Evolutionary conservation across 2,329 filamentous ascomycete genomes (phyloP).

Genomic region (Phialocephala sp.): DNA sequence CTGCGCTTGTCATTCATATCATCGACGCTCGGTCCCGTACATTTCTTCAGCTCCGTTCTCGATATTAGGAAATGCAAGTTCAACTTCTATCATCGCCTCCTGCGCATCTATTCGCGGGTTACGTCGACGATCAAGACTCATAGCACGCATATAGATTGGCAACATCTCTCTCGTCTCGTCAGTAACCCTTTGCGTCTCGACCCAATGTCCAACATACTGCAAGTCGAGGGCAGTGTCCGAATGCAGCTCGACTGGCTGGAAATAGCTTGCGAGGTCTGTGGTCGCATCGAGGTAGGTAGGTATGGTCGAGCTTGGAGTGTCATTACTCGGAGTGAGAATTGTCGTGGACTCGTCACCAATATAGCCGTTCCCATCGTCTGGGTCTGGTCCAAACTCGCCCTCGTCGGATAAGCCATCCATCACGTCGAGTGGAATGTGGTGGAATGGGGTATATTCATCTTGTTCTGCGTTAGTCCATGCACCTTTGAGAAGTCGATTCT

Average conservation of each 20-base stretch:
- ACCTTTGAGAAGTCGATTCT: neutral
- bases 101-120: neutral
- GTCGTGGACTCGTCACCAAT: conserved; percentile 6
- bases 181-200: neutral
- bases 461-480: neutral
- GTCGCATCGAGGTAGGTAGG: neutral
- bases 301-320: neutral
- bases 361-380: neutral
- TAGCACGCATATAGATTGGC: neutral
- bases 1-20: neutral
- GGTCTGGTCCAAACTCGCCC: neutral
- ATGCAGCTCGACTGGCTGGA: neutral
- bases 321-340: neutral
- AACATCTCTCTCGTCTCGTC: neutral
- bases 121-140: neutral
- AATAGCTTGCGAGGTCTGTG: neutral
- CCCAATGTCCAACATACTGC: conserved; percentile 2
- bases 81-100: conserved; percentile 1
- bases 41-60: neutral
- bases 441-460: conserved; percentile 3
- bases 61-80: neutral
- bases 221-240: neutral
- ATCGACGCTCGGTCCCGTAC: neutral
- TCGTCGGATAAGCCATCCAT: conserved; percentile 1
- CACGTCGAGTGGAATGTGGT: neutral